Base-by-base conservation (phyloP, 2,329 filamentous ascomycete species). In the Xylaria sp. region DNA sequence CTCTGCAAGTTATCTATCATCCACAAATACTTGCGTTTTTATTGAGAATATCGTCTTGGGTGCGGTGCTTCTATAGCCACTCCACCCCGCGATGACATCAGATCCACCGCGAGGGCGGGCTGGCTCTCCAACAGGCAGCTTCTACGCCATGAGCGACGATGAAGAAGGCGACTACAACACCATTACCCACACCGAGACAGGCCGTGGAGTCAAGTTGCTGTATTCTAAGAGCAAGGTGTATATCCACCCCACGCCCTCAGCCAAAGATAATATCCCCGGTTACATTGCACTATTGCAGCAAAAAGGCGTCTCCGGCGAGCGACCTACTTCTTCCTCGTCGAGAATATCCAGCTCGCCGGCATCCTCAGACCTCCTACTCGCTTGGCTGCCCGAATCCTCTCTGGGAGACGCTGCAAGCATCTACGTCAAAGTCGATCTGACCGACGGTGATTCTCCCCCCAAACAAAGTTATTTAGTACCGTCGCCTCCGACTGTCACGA, bases 191-290 rank as follows among this genome's bases (percentile, higher is more conserved):
- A 88, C 89, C 4, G 88, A 87, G 72, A 89, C 89, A 2, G 91
- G 92, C 0, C 89, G 89, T 72, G 96, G 95, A 1, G 96, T 99
- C 53, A 99, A 98, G 82, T 84, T 99, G 36, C 85, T 99, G 15
- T 97, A 92, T 76, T 95, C 94, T 23, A 99, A 99, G 83, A 97
- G 94, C 90, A 99, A 98, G 86, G 96, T 99, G 78, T 99, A 98
- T 78, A 91, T 99, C 50, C 96, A 99, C 79, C 96, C 96, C 0
- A 94, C 94, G 0, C 92, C 95, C 0, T 97, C 93, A 0, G 88
- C 94, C 65, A 97, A 94, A 82, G 96, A 99, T 83, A 99, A 99
- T 73, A 97, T 99, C 64, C 85, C 93, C 4, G 96, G 96, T 53
- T 99, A 96, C 79, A 90, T 99, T 73, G 95, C 96, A 20, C 86